Conservation (phyloP, 768 basidiomycete species). For the Leccinum barrowsii region DNA sequence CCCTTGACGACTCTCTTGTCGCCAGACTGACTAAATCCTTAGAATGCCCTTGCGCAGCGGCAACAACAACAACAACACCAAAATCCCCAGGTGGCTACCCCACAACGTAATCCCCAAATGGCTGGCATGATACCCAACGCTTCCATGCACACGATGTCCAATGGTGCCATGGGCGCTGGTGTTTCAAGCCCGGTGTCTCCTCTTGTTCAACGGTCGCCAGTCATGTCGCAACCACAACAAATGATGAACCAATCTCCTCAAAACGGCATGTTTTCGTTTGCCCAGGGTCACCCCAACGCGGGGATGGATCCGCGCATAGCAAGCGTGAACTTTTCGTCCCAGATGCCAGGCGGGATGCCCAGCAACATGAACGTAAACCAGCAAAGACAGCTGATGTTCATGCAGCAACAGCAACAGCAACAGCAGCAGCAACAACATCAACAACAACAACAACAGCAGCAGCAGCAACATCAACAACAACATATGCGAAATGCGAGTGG, state of each 20-base stretch:
- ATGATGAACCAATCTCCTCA: conserved; percentile 27
- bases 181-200: conserved; percentile 31
- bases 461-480: conserved; percentile 20
- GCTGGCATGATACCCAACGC: conserved; percentile 28
- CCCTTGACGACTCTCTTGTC: background rate
- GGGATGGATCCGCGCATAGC: conserved; percentile 33
- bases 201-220: conserved; percentile 26
- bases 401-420: conserved; percentile 32
- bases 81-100: conserved; percentile 19
- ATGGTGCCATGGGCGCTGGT: conserved; percentile 19
- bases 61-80: conserved; percentile 33
- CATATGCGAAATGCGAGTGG: conserved; percentile 29
- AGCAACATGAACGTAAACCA: conserved; percentile 32
- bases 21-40: conserved; percentile 6
- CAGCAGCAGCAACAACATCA: background rate
- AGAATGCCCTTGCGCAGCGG: conserved; percentile 21
- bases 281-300: conserved; percentile 21
- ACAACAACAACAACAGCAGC: conserved; percentile 2
- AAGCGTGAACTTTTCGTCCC: conserved; percentile 25
- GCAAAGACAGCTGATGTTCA: conserved; percentile 45
- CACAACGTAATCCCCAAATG: conserved; percentile 30
- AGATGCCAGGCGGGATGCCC: conserved; percentile 29
- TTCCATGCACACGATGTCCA: conserved; percentile 25
- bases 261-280: conserved; percentile 32
- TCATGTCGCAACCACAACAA: conserved; percentile 27